phyloP scores from a whole-genome alignment of 306 rosid genomes.

The Cicer pinnatifidum region DNA sequence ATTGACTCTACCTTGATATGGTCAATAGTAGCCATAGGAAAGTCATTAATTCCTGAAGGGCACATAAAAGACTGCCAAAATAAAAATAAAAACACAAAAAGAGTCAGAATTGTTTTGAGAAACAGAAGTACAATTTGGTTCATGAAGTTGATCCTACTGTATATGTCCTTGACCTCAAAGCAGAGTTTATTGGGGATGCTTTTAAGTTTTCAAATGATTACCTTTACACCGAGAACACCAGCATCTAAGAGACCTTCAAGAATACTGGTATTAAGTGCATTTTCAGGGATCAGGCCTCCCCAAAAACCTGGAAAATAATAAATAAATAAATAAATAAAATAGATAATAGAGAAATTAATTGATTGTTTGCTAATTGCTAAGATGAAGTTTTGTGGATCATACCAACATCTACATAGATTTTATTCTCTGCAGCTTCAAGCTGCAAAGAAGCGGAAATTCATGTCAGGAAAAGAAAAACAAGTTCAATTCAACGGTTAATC shows the following conservation, averaged over 20 bases:
- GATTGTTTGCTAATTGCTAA: slow-evolving; percentile 28
- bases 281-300: slow-evolving; percentile 98
- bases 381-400: slow-evolving; percentile 44
- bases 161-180: slow-evolving; percentile 3
- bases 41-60: slow-evolving; percentile 94
- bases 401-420: slow-evolving; percentile 89
- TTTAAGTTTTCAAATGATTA: slow-evolving; percentile 43
- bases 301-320: slow-evolving; percentile 72
- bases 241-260: slow-evolving; percentile 82
- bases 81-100: not conserved
- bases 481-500: slow-evolving; percentile 11
- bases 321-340: not conserved
- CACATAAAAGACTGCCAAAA: slow-evolving; percentile 89
- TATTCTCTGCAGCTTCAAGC: slow-evolving; percentile 74
- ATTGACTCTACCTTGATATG: slow-evolving; percentile 75
- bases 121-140: too few species aligned
- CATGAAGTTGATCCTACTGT: slow-evolving; percentile 5
- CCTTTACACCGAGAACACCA: slow-evolving; percentile 95
- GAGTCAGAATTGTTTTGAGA: not conserved
- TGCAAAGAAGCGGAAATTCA: slow-evolving; percentile 42
- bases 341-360: slow-evolving; percentile 35
- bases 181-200: slow-evolving; percentile 24
- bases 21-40: slow-evolving; percentile 81
- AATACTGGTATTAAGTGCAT: slow-evolving; percentile 75
- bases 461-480: slow-evolving; percentile 37